Evolutionary conservation across 371 early-diverging fungal species (phyloP), one percentile per base, ranked within the genome.

Genomic region (Mucor piriformis): DNA sequence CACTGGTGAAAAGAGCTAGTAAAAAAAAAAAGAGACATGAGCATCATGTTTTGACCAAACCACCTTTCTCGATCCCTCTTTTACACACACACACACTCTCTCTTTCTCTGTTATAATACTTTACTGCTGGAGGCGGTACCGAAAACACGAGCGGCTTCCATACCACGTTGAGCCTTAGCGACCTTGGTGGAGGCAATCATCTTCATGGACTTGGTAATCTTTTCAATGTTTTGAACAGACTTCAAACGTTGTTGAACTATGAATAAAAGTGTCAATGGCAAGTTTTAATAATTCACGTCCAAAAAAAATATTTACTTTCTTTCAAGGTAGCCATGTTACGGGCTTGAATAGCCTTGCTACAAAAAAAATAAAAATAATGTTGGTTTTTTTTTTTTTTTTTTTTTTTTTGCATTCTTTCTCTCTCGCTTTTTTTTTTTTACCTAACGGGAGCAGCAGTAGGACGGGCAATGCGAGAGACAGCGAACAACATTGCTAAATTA

Each of bases 181-280:
- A 96, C 91, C 88, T 98, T 98, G 81, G 98, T 98, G 44, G 98
- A 95, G 59, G 99, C 98, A 96, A 98, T 98, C 97, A 98, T 97
- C 87, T 98, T 98, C 97, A 97, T 97, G 59, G 98, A 98, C 83
- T 97, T 96, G 59, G 99, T 98, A 79, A 98, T 97, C 86, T 98
- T 98, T 72, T 90, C 94, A 81, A 97, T 98, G 89, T 95, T 97
- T 69, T 89, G 86, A 64, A 98, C 89, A 64, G 98, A 94, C 87
- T 96, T 95, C 78, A 97, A 82, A 68, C 99, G 96, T 65, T 90
- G 77, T 76, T 95, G 95, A 81, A 97, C 96, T 96, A 74, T 42
- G 16, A 35, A 21, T 48, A 64, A 50, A 20, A 37, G 35, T 32
- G 13, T n/a, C n/a, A 15, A 24, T n/a, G 11, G 35, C 32, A 23